Evolutionary conservation across 768 basidiomycete species (phyloP).

Genomic region (Asterophora lycoperdoides): DNA sequence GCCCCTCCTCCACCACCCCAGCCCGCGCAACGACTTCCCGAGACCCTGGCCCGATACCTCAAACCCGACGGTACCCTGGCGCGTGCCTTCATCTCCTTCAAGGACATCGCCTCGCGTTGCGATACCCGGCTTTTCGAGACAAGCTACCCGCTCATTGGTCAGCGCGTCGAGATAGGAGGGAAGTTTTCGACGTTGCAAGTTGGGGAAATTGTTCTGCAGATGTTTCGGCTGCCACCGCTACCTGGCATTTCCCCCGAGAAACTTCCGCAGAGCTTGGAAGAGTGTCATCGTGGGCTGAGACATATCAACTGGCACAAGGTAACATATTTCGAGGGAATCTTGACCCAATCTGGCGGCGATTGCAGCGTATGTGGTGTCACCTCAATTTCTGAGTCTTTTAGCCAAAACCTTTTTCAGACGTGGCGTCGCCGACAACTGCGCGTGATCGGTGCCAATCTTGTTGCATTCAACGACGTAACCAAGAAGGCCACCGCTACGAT

Average conservation of each 20-base stretch:
- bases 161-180: constrained; percentile 54
- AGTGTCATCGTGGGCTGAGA: constrained; percentile 82
- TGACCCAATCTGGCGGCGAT: constrained; percentile 94
- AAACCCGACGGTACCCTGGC: constrained; percentile 86
- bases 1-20: constrained; percentile 36
- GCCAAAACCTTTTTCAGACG: constrained; percentile 40
- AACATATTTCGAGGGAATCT: constrained; percentile 86
- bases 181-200: constrained; percentile 65
- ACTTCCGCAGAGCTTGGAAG: constrained; percentile 89
- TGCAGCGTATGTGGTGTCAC: constrained; percentile 60
- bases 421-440: constrained; percentile 82
- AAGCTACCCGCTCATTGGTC: constrained; percentile 75
- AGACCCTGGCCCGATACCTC: constrained; percentile 80
- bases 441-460: constrained; percentile 78
- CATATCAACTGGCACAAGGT: constrained; percentile 93
- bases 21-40: constrained; percentile 46
- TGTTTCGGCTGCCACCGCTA: constrained; percentile 86
- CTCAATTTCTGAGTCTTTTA: constrained; percentile 1
- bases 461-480: constrained; percentile 92
- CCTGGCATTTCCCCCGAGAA: constrained; percentile 76
- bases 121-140: constrained; percentile 84
- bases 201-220: constrained; percentile 84
- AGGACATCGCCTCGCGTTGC: constrained; percentile 78
- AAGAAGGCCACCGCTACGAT: constrained; percentile 89
- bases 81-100: constrained; percentile 84